Conservation (phyloP, 768 basidiomycete genomes). For the Tylopilus cervinicoccineus region DNA sequence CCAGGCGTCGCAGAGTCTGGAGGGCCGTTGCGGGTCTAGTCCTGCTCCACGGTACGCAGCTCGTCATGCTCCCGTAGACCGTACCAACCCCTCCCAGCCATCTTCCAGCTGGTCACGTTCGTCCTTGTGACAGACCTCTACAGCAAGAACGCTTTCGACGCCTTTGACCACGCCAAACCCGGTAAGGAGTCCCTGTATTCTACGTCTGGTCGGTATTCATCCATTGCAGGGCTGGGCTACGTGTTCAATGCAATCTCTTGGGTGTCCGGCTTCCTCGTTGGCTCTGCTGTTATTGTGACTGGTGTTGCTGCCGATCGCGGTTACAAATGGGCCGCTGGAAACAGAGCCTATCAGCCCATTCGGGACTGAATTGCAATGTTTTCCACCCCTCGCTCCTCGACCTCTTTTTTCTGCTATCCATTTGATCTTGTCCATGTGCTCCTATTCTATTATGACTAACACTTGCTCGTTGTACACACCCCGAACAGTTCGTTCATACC, state of each 20-base stretch:
- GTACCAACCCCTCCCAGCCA: slow-evolving; percentile 34
- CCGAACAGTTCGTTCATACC: slow-evolving; percentile 9
- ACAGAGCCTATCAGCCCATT: slow-evolving; percentile 53
- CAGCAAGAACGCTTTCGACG: slow-evolving; percentile 39
- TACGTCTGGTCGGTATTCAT: slow-evolving; percentile 1
- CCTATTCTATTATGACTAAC: not conserved
- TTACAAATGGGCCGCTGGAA: slow-evolving; percentile 73
- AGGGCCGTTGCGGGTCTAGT: slow-evolving; percentile 64
- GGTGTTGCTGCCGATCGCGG: slow-evolving; percentile 49
- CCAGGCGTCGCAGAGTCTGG: slow-evolving; percentile 73
- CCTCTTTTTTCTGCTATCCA: not conserved
- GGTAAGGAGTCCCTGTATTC: slow-evolving; percentile 39
- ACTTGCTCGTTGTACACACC: not conserved
- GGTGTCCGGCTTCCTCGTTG: slow-evolving; percentile 51
- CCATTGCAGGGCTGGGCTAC: slow-evolving; percentile 53
- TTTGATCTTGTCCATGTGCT: not conserved
- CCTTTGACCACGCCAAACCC: slow-evolving; percentile 55
- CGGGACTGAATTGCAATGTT: slow-evolving; percentile 10
- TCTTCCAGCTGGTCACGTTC: slow-evolving; percentile 59
- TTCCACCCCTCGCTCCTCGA: not conserved
- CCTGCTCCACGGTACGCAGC: slow-evolving; percentile 49
- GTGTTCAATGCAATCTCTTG: slow-evolving; percentile 58
- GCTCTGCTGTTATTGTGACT: slow-evolving; percentile 52
- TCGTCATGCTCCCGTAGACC: not conserved
- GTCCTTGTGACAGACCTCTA: slow-evolving; percentile 61